Conservation (phyloP, 1,284 basidiomycete species). For the Anthracocystis panici-leucophaei region DNA sequence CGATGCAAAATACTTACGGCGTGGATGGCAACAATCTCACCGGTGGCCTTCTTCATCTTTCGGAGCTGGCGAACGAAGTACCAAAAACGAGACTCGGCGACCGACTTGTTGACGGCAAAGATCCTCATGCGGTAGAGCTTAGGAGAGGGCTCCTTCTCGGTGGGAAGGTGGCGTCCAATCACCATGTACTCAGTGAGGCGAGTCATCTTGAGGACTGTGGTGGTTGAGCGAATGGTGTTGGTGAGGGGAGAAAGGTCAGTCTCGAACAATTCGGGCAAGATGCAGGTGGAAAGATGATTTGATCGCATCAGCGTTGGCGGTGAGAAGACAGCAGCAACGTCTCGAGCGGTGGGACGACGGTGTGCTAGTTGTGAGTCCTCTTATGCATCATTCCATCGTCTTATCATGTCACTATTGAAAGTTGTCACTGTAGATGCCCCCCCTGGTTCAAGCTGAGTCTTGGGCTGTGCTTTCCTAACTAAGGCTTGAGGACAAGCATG, state of each 20-base stretch:
- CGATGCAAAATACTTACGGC: slow-evolving; percentile 76
- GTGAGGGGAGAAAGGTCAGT: slow-evolving; percentile 22
- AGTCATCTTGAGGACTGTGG: slow-evolving; percentile 58
- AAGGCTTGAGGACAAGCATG: too few species aligned
- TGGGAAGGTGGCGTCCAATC: slow-evolving; percentile 96
- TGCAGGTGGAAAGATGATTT: neutral
- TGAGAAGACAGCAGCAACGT: neutral
- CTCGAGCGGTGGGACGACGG: neutral
- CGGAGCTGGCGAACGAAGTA: slow-evolving; percentile 89
- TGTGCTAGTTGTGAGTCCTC: too few species aligned
- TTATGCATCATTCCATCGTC: neutral
- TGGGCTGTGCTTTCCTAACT: too few species aligned
- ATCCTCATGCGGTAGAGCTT: slow-evolving; percentile 99
- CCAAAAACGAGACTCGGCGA: slow-evolving; percentile 99
- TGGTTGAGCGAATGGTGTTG: neutral
- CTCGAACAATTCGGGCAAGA: neutral
- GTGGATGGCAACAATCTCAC: slow-evolving; percentile 98
- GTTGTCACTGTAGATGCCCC: too few species aligned
- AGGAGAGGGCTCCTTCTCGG: slow-evolving; percentile 89
- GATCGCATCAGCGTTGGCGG: slow-evolving; percentile 28
- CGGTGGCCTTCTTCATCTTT: slow-evolving; percentile 99
- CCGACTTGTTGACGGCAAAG: slow-evolving; percentile 96
- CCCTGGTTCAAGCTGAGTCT: too few species aligned
- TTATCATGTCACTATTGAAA: too few species aligned
- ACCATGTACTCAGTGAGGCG: slow-evolving; percentile 87